Evolutionary conservation across 805 yeast species (phyloP).

Genomic region (Saturnispora zaruensis): DNA sequence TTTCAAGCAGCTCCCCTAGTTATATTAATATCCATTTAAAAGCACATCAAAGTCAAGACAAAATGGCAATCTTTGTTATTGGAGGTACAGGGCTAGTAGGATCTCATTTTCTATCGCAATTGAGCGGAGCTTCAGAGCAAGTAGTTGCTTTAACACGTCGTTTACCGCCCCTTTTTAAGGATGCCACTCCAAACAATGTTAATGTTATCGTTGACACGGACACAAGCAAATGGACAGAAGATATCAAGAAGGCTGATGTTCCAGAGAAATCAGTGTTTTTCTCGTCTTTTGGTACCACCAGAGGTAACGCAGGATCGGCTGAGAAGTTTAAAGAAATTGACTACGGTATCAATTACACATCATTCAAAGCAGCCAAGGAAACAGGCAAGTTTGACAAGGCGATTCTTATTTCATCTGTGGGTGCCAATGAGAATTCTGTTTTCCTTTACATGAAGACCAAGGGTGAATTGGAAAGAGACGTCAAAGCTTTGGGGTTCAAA

Average conservation of each 20-base stretch:
- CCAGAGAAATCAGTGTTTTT: conserved; percentile 38
- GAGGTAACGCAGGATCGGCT: conserved; percentile 62
- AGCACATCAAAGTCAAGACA: background rate
- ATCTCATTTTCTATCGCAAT: conserved; percentile 38
- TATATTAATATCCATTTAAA: background rate
- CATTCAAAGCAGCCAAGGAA: conserved; percentile 67
- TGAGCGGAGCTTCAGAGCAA: conserved; percentile 29
- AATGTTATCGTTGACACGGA: conserved; percentile 39
- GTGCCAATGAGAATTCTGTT: conserved; percentile 52
- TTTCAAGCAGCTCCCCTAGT: background rate
- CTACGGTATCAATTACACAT: conserved; percentile 56
- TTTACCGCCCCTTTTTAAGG: conserved; percentile 19
- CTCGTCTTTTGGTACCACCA: conserved; percentile 71
- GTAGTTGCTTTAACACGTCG: conserved; percentile 48
- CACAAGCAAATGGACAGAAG: conserved; percentile 43
- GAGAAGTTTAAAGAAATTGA: conserved; percentile 66
- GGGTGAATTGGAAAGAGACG: conserved; percentile 67
- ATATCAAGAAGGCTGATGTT: conserved; percentile 21
- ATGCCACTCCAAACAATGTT: conserved; percentile 9
- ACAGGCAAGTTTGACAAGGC: conserved; percentile 55
- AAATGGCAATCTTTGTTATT: conserved; percentile 30
- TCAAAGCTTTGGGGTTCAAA: conserved; percentile 56
- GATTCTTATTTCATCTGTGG: conserved; percentile 56
- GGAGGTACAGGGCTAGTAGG: conserved; percentile 86
- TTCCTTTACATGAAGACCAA: conserved; percentile 60